These are phyloP conservation scores for Mycena rebaudengoi DNA, from an alignment of 768 basidiomycete species.

Conservation along the genomic window DNA sequence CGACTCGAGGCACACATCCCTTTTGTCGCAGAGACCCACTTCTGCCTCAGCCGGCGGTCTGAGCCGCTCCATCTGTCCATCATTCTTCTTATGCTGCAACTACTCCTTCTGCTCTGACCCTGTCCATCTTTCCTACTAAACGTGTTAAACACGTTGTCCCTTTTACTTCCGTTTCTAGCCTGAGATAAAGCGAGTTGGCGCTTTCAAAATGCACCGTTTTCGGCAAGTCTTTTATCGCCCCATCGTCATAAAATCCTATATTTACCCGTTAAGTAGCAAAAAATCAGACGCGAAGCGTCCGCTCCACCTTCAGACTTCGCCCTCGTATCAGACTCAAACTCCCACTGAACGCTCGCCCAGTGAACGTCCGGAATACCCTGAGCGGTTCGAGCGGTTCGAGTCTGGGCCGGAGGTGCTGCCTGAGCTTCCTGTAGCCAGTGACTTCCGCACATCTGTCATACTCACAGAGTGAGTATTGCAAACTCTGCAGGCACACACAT, in stretches of 20 bases:
- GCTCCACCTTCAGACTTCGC: slow-evolving; percentile 8
- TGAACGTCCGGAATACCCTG: slow-evolving; percentile 31
- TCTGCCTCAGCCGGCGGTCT: not conserved
- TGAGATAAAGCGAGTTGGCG: slow-evolving; percentile 63
- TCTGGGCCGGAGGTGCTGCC: slow-evolving; percentile 50
- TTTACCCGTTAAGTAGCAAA: slow-evolving; percentile 59
- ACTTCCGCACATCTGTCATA: slow-evolving; percentile 89
- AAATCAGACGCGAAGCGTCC: slow-evolving; percentile 74
- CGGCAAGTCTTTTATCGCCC: slow-evolving; percentile 61
- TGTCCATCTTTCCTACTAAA: slow-evolving; percentile 44
- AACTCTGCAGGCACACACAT: not conserved
- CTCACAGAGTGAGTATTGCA: slow-evolving; percentile 75
- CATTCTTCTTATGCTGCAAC: slow-evolving; percentile 37
- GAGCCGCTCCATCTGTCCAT: slow-evolving; percentile 4
- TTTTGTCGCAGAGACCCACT: not conserved
- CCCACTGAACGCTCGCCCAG: too few relatives aligned
- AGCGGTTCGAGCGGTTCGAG: slow-evolving; percentile 29
- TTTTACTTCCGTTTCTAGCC: slow-evolving; percentile 23
- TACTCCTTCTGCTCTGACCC: slow-evolving; percentile 33
- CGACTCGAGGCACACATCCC: too few relatives aligned
- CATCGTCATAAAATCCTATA: slow-evolving; percentile 29
- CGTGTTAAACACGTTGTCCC: slow-evolving; percentile 53
- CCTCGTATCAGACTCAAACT: slow-evolving; percentile 37
- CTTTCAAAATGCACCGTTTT: slow-evolving; percentile 75
- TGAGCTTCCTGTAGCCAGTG: slow-evolving; percentile 70